A percentile compares a stretch with the other conserved stretches of the same genome.
Evolutionary conservation across 2,329 filamentous ascomycete species (phyloP).

Genomic region (Exophiala oligosperma): DNA sequence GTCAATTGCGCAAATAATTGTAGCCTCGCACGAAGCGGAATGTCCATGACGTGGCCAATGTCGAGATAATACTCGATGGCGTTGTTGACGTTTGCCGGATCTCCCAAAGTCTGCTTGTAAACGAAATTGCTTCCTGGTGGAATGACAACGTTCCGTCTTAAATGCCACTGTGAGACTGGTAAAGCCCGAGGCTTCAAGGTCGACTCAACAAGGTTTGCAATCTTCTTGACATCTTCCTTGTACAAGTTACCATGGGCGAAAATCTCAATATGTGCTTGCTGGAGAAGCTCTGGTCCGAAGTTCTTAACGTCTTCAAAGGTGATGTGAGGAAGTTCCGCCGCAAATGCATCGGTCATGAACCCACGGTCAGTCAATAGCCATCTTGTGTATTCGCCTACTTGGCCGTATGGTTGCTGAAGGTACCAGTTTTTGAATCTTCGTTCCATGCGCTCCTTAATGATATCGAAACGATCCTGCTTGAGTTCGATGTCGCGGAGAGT

Average conservation of each 20-base stretch:
- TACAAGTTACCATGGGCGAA: slow-evolving; percentile 90
- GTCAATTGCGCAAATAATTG: slow-evolving; percentile 85
- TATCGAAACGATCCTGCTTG: slow-evolving; percentile 82
- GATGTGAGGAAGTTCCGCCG: slow-evolving; percentile 72
- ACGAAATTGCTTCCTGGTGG: slow-evolving; percentile 80
- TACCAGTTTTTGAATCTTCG: slow-evolving; percentile 83
- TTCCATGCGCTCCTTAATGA: slow-evolving; percentile 81
- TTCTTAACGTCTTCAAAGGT: slow-evolving; percentile 71
- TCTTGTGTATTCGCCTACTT: slow-evolving; percentile 78
- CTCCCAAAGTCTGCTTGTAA: slow-evolving; percentile 76
- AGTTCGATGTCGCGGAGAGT: slow-evolving; percentile 84
- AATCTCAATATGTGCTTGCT: slow-evolving; percentile 83
- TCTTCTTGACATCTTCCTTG: slow-evolving; percentile 84
- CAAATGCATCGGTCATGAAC: slow-evolving; percentile 77
- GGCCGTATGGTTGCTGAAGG: slow-evolving; percentile 83
- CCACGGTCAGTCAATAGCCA: slow-evolving; percentile 77
- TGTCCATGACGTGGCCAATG: slow-evolving; percentile 68
- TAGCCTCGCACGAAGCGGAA: slow-evolving; percentile 70
- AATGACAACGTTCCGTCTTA: slow-evolving; percentile 73
- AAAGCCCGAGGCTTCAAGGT: slow-evolving; percentile 73
- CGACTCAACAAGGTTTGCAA: slow-evolving; percentile 79
- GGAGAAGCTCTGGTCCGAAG: slow-evolving; percentile 78
- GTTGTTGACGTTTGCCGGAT: slow-evolving; percentile 86
- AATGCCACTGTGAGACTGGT: slow-evolving; percentile 75
- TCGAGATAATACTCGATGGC: slow-evolving; percentile 78